Evolutionary conservation across 2,329 filamentous ascomycete species (phyloP).

Genomic region (Huntiella moniliformis): DNA sequence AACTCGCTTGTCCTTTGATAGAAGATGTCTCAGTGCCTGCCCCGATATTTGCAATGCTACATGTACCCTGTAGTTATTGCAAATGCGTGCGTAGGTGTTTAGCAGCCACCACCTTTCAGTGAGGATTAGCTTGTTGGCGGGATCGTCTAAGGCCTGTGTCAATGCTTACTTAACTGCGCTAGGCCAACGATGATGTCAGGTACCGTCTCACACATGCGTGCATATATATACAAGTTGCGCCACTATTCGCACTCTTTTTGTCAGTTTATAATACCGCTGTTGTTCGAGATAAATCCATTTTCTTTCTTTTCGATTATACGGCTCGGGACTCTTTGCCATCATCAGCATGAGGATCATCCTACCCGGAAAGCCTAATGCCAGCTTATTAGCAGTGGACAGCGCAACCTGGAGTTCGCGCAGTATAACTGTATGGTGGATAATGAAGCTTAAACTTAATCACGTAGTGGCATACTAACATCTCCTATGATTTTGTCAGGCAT

Average conservation of each 20-base stretch:
- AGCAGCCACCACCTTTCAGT: background rate
- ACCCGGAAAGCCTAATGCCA: constrained; percentile 59
- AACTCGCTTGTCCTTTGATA: too few species aligned
- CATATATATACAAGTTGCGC: too few species aligned
- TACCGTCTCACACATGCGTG: too few species aligned
- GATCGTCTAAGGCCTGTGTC: background rate
- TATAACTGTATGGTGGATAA: constrained; percentile 41
- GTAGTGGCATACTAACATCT: background rate
- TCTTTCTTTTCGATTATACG: too few species aligned
- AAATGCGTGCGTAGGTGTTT: background rate
- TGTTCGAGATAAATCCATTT: too few species aligned
- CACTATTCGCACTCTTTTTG: too few species aligned
- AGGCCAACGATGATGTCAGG: too few species aligned
- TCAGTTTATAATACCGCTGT: too few species aligned
- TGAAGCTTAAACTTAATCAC: background rate
- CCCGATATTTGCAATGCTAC: too few species aligned
- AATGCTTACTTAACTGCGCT: too few species aligned
- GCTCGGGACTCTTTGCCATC: background rate
- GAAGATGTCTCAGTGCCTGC: too few species aligned
- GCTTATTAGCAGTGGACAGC: constrained; percentile 58
- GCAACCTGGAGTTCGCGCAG: constrained; percentile 55
- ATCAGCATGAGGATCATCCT: constrained; percentile 57
- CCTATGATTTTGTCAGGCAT: constrained; percentile 36
- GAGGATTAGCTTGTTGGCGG: background rate
- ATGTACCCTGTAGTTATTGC: too few species aligned